Base-by-base conservation (phyloP, 176 grass and related monocot species). In the Oryza officinalis region DNA sequence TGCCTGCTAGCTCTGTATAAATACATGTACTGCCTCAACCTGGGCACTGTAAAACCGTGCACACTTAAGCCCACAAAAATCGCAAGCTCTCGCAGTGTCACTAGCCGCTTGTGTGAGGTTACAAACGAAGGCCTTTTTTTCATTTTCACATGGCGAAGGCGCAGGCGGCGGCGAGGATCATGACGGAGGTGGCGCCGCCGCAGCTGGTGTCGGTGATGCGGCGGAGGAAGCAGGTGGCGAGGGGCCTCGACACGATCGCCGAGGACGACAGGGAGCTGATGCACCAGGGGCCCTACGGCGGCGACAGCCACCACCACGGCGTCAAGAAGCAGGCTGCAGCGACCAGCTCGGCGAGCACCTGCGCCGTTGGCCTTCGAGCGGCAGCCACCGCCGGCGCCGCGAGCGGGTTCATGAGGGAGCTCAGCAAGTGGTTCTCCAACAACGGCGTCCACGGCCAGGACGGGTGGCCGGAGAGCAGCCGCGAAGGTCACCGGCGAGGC, bases 151-250 rank as follows among this genome's bases (percentile, higher is more conserved):
- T 88, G 86, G 83, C 76, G 40, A 89, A 91, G 68, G 83, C 80
- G 15, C 68, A 85, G 76, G 71, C 68, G 63, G 69, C 74, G 32
- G 80, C 80, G 64, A 84, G 90, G 84, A 85, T 91, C 75, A 70
- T 85, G 74, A 96, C 79, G 32, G 93, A 93, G 88, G 91, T 89
- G 45, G 90, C 90, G 13, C 93, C 93, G 10, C 43, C 90, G 69
- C 77, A 75, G 82, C 61, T 96, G 5, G 84, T 83, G 65, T 80
- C 86, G 3, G 59, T 93, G 37, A 80, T 89, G 88, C 87, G 93
- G 61, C 74, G 67, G 46, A 35, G 63, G 77, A 93, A 89, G 77
- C 91, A 89, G 80, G 80, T 64, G 40, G 17, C 78, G 12, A 87
- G 52, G 54, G 75, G 59, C 74, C 88, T 96, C 22, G 90, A 92